phyloP scores from a whole-genome alignment of 805 yeast species.

The Metschnikowia koreensis region DNA sequence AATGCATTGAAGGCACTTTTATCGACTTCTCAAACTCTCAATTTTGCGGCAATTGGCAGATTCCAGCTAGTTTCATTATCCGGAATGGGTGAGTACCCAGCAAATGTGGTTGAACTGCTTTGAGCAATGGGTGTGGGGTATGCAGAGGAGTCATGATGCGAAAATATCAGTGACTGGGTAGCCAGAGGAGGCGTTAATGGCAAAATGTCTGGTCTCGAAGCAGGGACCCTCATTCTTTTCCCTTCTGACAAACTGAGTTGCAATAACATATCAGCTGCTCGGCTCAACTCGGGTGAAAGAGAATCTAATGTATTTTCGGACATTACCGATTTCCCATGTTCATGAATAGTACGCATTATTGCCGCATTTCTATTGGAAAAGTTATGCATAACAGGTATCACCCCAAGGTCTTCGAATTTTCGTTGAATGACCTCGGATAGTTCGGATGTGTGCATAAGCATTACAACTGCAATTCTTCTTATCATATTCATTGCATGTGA shows the following conservation, averaged over 20 bases:
- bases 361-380: conserved; percentile 20
- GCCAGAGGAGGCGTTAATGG: conserved; percentile 45
- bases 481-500: conserved; percentile 34
- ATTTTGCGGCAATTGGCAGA: conserved; percentile 18
- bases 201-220: conserved; percentile 8
- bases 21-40: conserved; percentile 5
- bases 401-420: conserved; percentile 53
- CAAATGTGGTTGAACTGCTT: conserved; percentile 10
- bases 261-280: conserved; percentile 17
- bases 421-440: conserved; percentile 53
- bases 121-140: conserved; percentile 19
- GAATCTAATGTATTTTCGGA: conserved; percentile 12
- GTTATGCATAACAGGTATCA: conserved; percentile 45
- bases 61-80: conserved; percentile 17
- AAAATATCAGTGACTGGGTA: conserved; percentile 40
- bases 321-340: conserved; percentile 12
- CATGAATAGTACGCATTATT: conserved; percentile 14
- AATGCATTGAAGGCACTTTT: no score
- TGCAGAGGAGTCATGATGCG: conserved; percentile 19
- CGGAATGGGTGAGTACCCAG: conserved; percentile 15
- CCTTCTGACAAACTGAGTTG: conserved; percentile 8
- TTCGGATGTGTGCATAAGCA: conserved; percentile 41
- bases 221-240: conserved; percentile 3
- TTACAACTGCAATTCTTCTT: conserved; percentile 42
- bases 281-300: conserved; percentile 13